Conservation (phyloP, 2,329 filamentous ascomycete species). For the Bimuria novae-zelandiae region DNA sequence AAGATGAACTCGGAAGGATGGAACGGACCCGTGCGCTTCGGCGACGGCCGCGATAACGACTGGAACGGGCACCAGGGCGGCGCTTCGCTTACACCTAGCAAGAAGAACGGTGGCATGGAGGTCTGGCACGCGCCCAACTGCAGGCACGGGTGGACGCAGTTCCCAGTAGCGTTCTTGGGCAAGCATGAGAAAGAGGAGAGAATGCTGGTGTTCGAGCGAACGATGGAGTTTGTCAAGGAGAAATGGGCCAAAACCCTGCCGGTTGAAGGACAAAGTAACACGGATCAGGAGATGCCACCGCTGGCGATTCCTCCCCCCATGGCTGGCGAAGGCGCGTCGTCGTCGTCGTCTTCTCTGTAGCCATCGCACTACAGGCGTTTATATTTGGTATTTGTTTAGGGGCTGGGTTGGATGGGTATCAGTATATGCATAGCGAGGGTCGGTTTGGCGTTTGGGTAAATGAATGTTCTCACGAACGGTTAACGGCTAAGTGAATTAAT, state of each 20-base stretch:
- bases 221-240: constrained; percentile 44
- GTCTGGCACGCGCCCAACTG: constrained; percentile 43
- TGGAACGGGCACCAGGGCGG: constrained; percentile 34
- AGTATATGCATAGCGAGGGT: constrained; percentile 1
- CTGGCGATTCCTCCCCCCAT: constrained; percentile 22
- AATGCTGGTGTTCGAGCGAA: constrained; percentile 41
- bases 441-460: background rate
- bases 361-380: background rate
- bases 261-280: constrained; percentile 17
- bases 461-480: background rate
- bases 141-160: constrained; percentile 51
- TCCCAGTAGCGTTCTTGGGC: constrained; percentile 45
- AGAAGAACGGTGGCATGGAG: constrained; percentile 43
- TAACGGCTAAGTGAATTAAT: background rate
- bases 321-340: background rate
- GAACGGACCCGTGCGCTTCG: constrained; percentile 40
- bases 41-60: constrained; percentile 38
- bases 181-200: constrained; percentile 46
- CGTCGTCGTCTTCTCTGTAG: background rate
- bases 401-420: background rate
- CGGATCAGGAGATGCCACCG: constrained; percentile 21
- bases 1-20: constrained; percentile 42
- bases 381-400: background rate
- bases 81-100: constrained; percentile 16
- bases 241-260: constrained; percentile 38